A percentile compares a stretch with the other conserved stretches of the same genome.
Conservation (phyloP, 2,329 filamentous ascomycete species). For the Penicillium psychrosexuale region DNA sequence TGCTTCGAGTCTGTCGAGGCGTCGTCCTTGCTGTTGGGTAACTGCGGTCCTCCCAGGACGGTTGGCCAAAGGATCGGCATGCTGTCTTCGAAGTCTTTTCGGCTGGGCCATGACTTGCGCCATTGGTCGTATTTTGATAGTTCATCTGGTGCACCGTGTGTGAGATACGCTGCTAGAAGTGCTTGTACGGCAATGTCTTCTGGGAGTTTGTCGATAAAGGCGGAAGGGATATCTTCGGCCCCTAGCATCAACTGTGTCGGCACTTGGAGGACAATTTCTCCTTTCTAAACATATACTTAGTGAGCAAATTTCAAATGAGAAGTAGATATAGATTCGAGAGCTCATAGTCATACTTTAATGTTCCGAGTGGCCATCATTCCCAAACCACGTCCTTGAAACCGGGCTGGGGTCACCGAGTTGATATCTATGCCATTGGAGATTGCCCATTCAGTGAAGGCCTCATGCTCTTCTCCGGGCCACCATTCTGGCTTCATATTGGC, state of each 20-base stretch:
- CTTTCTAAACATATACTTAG: conserved; percentile 44
- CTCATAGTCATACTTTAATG: conserved; percentile 55
- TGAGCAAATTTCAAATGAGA: background rate
- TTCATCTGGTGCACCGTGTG: conserved; percentile 49
- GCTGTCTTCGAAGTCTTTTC: conserved; percentile 56
- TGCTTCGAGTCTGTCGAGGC: background rate
- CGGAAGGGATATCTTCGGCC: conserved; percentile 56
- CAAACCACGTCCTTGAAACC: conserved; percentile 69
- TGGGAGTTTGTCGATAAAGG: conserved; percentile 53
- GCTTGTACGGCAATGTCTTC: conserved; percentile 63
- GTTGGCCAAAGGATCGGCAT: conserved; percentile 57
- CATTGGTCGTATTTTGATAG: conserved; percentile 54
- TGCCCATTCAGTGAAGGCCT: conserved; percentile 67
- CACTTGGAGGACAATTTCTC: conserved; percentile 62
- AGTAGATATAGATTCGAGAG: no score
- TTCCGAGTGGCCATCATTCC: conserved; percentile 69
- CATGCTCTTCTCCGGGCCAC: conserved; percentile 38
- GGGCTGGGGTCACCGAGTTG: conserved; percentile 63
- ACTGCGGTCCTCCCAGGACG: conserved; percentile 36
- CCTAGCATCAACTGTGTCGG: conserved; percentile 64
- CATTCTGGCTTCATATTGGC: conserved; percentile 28
- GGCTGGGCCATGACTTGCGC: conserved; percentile 65
- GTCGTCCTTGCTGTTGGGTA: conserved; percentile 29
- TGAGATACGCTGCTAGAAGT: conserved; percentile 67
- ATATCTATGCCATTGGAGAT: conserved; percentile 61